Evolutionary conservation across 345 rosid genomes (phyloP).

Genomic region (Eucalyptus rudis): DNA sequence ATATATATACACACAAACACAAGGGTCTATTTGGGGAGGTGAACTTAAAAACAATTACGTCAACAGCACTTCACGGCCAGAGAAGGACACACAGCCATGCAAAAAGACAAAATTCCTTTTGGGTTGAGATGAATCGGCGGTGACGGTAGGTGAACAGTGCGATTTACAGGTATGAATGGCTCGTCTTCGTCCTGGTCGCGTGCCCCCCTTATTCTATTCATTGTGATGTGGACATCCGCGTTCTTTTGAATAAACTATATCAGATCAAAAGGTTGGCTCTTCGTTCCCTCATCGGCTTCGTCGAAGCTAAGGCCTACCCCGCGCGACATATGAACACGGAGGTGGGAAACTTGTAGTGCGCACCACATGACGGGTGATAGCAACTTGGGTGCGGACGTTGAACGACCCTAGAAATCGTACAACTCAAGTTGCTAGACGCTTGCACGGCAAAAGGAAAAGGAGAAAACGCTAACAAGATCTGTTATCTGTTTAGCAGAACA

Average conservation of each 20-base stretch:
- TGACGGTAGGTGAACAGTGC: neutral
- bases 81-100: neutral
- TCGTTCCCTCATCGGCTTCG: neutral
- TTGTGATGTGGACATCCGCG: neutral
- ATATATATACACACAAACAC: neutral
- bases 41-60: neutral
- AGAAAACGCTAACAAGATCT: neutral
- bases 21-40: neutral
- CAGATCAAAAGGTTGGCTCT: neutral
- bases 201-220: neutral
- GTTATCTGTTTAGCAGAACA: neutral
- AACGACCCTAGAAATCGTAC: neutral
- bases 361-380: neutral
- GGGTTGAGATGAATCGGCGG: neutral
- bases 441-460: neutral
- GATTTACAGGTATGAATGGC: neutral
- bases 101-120: neutral
- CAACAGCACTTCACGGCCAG: neutral
- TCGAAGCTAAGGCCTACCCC: neutral
- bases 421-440: neutral
- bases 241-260: neutral
- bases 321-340: neutral
- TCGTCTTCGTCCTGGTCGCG: neutral
- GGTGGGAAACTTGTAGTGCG: neutral
- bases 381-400: neutral